Base-by-base conservation (phyloP, 768 basidiomycete genomes). In the Tylopilus cervinicoccineus region DNA sequence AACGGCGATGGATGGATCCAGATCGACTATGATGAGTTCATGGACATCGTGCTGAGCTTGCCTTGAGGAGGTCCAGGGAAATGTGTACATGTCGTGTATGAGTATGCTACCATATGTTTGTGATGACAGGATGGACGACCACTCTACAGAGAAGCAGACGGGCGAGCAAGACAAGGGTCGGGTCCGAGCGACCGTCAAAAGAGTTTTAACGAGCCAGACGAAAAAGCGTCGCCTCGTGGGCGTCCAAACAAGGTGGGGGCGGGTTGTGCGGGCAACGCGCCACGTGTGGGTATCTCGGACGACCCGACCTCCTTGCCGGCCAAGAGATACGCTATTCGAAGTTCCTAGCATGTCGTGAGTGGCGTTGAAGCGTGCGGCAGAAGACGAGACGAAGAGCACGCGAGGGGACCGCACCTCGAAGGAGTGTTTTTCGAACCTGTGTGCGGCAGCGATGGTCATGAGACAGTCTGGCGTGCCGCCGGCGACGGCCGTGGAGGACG, bases 1-100 rank as follows among this genome's bases (percentile, higher is more conserved):
- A 78, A 91, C 55, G 65, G 75, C 4, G 76, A 79, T 65, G 83
- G 62, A 68, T 62, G 71, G 79, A 43, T 79, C 63, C 70, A 74
- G 60, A 70, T 81, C 57, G 73, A 72, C 58, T 81, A 80, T 57
- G 80, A 80, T 17, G 66, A 68, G 60, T 81, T 81, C 60, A 70
- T 81, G 78, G 62, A 72, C 20, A 73, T 74, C 36, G 74, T 79
- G 23, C 58, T 79, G 51, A 65, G 65, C 43, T 60, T 76, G 32
- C 75, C 77, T 23, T 49, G 42, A 38, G n/a, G 7, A 6, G 13
- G 11, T 14, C 13, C 29, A 17, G 13, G 5, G n/a, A 31, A 17
- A 19, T 2, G 33, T 43, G 24, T 34, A 34, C 20, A 49, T 38
- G 42, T 38, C 17, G 22, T 50, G 59, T 61, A 54, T 8, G 37